phyloP scores from a whole-genome alignment of 768 basidiomycete species.

The Boletus barrowsii region DNA sequence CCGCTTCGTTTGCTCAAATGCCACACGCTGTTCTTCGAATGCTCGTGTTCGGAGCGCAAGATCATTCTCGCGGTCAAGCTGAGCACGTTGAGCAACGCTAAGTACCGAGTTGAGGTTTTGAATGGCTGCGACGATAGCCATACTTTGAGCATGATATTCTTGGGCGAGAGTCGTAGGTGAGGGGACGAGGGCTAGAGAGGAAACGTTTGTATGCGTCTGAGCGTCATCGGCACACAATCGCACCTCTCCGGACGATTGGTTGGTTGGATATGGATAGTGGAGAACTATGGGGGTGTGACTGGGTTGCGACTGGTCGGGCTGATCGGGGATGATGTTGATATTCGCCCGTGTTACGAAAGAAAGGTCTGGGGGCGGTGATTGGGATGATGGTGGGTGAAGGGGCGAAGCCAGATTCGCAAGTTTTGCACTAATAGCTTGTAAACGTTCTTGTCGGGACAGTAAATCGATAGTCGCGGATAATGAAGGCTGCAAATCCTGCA shows the following conservation, averaged over 20 bases:
- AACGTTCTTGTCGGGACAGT: conserved; percentile 8
- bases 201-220: background rate
- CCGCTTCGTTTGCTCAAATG: conserved; percentile 20
- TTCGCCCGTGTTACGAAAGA: background rate
- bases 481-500: background rate
- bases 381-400: background rate
- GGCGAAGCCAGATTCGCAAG: conserved; percentile 12
- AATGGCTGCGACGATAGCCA: conserved; percentile 9
- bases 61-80: conserved; percentile 15
- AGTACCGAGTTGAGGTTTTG: conserved; percentile 12
- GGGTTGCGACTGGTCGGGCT: background rate
- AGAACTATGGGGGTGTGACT: background rate
- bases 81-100: conserved; percentile 7
- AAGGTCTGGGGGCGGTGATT: conserved; percentile 9
- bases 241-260: background rate
- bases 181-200: background rate
- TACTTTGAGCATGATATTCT: conserved; percentile 9
- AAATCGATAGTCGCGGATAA: conserved; percentile 2
- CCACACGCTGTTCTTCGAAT: conserved; percentile 20
- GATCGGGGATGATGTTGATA: background rate
- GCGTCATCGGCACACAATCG: background rate
- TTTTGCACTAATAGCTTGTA: conserved; percentile 12
- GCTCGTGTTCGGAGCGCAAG: conserved; percentile 7
- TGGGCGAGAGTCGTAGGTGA: conserved; percentile 1
- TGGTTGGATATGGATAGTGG: conserved; percentile 8